Conservation (phyloP, 2,329 filamentous ascomycete genomes). For the Scedosporium dehoogii region DNA sequence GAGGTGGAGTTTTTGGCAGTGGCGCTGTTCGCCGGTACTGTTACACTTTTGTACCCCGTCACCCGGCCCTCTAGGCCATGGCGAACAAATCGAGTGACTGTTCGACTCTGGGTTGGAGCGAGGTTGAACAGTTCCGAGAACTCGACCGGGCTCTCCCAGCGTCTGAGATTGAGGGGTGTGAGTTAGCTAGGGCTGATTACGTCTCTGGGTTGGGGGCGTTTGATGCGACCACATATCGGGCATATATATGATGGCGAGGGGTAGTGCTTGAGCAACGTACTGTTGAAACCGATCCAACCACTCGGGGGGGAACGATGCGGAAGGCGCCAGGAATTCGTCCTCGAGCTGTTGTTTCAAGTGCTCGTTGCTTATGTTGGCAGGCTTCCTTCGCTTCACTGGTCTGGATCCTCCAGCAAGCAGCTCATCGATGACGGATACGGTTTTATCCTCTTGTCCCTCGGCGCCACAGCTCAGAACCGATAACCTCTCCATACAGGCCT, state of each 20-base stretch:
- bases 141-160: conserved; percentile 74
- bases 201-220: not conserved
- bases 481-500: not conserved
- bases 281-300: conserved; percentile 90
- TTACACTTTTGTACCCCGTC: conserved; percentile 89
- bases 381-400: conserved; percentile 12
- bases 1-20: conserved; percentile 95
- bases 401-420: conserved; percentile 39
- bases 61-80: conserved; percentile 89
- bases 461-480: not conserved
- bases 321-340: conserved; percentile 67
- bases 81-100: conserved; percentile 84
- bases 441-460: not conserved
- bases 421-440: conserved; percentile 38
- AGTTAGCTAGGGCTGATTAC: not conserved
- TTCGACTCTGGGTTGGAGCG: conserved; percentile 84
- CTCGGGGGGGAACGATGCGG: conserved; percentile 65
- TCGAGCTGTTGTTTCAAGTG: conserved; percentile 64
- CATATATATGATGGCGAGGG: not conserved
- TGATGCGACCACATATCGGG: not conserved
- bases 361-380: conserved; percentile 34
- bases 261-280: conserved; percentile 24
- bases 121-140: conserved; percentile 78
- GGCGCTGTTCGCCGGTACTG: conserved; percentile 76
- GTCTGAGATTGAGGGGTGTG: conserved; percentile 14